These are phyloP conservation scores for Sarcodon aspratus DNA, from an alignment of 768 basidiomycete species.

Conservation along the genomic window DNA sequence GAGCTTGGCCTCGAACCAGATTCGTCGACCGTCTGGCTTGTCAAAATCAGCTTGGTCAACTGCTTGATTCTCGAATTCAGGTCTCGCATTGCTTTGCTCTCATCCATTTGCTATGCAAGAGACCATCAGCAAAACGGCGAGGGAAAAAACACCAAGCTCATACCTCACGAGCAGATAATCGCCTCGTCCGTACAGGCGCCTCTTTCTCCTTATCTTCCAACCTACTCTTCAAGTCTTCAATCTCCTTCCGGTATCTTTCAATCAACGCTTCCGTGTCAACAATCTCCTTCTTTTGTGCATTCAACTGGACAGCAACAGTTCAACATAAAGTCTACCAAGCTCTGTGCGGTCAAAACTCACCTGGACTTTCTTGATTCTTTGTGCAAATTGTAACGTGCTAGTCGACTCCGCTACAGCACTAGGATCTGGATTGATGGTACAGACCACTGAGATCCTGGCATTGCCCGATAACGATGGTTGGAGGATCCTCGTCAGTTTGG, in stretches of 20 bases:
- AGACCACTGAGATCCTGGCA: slow-evolving; percentile 91
- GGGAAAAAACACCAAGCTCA: background rate
- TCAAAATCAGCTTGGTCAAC: slow-evolving; percentile 74
- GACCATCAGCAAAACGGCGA: slow-evolving; percentile 2
- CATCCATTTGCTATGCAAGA: slow-evolving; percentile 59
- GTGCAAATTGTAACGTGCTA: slow-evolving; percentile 86
- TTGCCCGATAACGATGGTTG: slow-evolving; percentile 94
- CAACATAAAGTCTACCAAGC: background rate
- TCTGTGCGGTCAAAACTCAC: slow-evolving; percentile 21
- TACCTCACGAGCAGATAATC: slow-evolving; percentile 36
- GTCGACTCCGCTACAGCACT: slow-evolving; percentile 74
- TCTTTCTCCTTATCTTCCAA: slow-evolving; percentile 62
- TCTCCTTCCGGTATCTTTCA: slow-evolving; percentile 89
- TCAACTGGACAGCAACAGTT: slow-evolving; percentile 29
- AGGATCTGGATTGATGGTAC: slow-evolving; percentile 84
- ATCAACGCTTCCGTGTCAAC: slow-evolving; percentile 90
- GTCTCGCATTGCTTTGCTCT: slow-evolving; percentile 77
- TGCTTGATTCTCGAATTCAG: slow-evolving; percentile 72
- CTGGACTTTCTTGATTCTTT: slow-evolving; percentile 82
- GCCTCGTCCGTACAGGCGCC: slow-evolving; percentile 30
- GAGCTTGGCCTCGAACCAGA: slow-evolving; percentile 66
- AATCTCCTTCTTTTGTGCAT: slow-evolving; percentile 88
- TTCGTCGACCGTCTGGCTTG: slow-evolving; percentile 75
- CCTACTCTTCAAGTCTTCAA: slow-evolving; percentile 75
- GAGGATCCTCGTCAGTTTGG: slow-evolving; percentile 87